Conservation (phyloP, 2,329 filamentous ascomycete species). For the Camptophora hylomeconis region DNA sequence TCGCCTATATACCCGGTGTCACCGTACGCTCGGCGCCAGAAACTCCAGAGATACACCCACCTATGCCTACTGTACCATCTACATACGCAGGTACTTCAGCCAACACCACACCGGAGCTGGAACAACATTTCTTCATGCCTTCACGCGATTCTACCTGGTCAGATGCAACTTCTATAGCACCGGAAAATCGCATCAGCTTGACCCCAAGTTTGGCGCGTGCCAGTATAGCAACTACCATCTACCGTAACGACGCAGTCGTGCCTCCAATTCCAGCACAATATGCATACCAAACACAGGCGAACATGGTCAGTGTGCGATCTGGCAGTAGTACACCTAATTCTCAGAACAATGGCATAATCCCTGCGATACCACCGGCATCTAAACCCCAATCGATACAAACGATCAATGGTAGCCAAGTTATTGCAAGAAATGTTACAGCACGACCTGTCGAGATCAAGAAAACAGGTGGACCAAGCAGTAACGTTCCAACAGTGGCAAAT, state of each 20-base stretch:
- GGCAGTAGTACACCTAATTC: constrained; percentile 49
- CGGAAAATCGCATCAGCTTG: constrained; percentile 38
- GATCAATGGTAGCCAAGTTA: constrained; percentile 27
- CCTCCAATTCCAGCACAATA: constrained; percentile 69
- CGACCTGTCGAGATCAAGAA: constrained; percentile 33
- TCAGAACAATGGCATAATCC: too few relatives aligned
- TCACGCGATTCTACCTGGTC: constrained; percentile 83
- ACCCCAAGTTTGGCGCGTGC: constrained; percentile 33
- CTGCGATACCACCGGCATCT: constrained; percentile 22
- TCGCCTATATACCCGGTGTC: constrained; percentile 95
- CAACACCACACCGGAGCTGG: constrained; percentile 44
- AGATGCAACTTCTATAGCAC: constrained; percentile 24
- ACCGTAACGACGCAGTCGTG: constrained; percentile 79
- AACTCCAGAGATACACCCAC: constrained; percentile 68
- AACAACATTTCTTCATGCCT: constrained; percentile 78
- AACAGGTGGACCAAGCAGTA: constrained; percentile 19
- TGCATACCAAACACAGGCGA: constrained; percentile 75
- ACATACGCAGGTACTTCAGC: constrained; percentile 42
- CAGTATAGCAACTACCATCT: constrained; percentile 85
- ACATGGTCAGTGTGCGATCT: constrained; percentile 83
- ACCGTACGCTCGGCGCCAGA: constrained; percentile 79
- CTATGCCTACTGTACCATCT: constrained; percentile 80
- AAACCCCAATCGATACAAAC: constrained; percentile 19
- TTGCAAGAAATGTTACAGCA: constrained; percentile 30
- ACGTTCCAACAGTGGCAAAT: constrained; percentile 21